Evolutionary conservation across 1,284 basidiomycete genomes (phyloP).

Genomic region (Paramarasmius palmivorus): DNA sequence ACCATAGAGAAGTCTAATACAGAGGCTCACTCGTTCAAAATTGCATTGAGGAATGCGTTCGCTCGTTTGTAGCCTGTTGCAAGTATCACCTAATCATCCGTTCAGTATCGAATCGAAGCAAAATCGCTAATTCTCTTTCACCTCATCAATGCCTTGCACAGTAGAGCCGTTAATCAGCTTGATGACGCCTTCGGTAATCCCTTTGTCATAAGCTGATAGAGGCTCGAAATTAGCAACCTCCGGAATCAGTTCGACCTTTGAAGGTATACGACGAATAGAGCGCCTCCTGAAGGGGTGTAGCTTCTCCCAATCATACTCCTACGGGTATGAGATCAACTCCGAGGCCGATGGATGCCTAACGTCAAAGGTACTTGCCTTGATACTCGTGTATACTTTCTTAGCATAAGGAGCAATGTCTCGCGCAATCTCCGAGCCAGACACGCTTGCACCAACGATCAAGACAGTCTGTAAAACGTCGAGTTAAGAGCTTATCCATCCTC

Average conservation of each 20-base stretch:
- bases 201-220: conserved; percentile 13
- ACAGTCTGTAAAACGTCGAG: conserved; percentile 11
- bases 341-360: background rate
- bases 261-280: conserved; percentile 19
- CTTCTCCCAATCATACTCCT: conserved; percentile 15
- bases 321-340: background rate
- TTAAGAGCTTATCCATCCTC: too few species aligned
- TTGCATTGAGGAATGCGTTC: conserved; percentile 16
- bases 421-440: conserved; percentile 24
- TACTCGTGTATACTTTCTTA: conserved; percentile 15
- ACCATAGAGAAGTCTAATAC: background rate
- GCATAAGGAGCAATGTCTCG: conserved; percentile 22
- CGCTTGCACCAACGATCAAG: conserved; percentile 20
- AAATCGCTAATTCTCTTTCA: too few species aligned
- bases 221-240: conserved; percentile 19
- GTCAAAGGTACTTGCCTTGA: conserved; percentile 13
- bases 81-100: conserved; percentile 19
- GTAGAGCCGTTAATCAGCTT: conserved; percentile 19
- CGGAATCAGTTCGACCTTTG: conserved; percentile 17
- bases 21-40: conserved; percentile 10
- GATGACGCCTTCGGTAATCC: conserved; percentile 18
- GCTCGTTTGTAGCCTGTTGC: conserved; percentile 22
- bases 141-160: conserved; percentile 22
- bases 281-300: conserved; percentile 20
- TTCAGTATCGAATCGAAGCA: background rate